These are phyloP conservation scores for Pythium guiyangense DNA, from an alignment of 352 stramenopile genomes.

Conservation along the genomic window DNA sequence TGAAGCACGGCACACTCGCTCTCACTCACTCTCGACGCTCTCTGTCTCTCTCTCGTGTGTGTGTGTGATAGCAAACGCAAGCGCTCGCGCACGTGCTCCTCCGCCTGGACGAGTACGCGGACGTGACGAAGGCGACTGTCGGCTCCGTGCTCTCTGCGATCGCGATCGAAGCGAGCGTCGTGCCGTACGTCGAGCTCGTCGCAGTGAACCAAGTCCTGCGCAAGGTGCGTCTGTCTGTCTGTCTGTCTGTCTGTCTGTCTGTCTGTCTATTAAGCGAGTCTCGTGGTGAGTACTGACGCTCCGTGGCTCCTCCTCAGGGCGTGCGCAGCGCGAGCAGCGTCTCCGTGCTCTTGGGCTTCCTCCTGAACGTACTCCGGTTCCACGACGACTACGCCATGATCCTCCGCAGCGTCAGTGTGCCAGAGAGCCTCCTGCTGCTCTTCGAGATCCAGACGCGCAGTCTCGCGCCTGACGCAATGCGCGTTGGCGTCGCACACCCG, in stretches of 20 bases:
- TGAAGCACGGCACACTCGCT: too few species aligned
- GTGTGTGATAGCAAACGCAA: constrained; percentile 26
- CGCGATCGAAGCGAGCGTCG: constrained; percentile 51
- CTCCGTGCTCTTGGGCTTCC: constrained; percentile 32
- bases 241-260: too few species aligned
- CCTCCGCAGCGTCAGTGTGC: constrained; percentile 29
- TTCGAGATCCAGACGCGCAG: constrained; percentile 35
- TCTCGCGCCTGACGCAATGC: constrained; percentile 20
- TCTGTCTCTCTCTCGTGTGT: not conserved
- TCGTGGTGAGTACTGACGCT: too few species aligned
- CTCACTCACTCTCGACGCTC: not conserved
- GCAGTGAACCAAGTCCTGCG: constrained; percentile 28
- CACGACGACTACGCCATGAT: constrained; percentile 37
- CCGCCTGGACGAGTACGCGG: constrained; percentile 34
- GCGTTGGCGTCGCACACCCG: constrained; percentile 47
- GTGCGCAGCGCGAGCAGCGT: constrained; percentile 13
- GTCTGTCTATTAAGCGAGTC: too few species aligned
- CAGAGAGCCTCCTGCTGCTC: constrained; percentile 29
- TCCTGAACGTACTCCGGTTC: constrained; percentile 41
- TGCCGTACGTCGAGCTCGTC: constrained; percentile 43
- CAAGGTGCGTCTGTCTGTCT: constrained; percentile 13
- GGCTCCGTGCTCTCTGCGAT: constrained; percentile 50
- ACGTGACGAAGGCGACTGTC: constrained; percentile 45
- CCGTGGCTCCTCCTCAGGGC: not conserved
- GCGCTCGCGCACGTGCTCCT: constrained; percentile 34